Evolutionary conservation across 202 grass and related monocot genomes (phyloP), one percentile per base, ranked within the genome.

Genomic region (Brachypodium distachyon): DNA sequence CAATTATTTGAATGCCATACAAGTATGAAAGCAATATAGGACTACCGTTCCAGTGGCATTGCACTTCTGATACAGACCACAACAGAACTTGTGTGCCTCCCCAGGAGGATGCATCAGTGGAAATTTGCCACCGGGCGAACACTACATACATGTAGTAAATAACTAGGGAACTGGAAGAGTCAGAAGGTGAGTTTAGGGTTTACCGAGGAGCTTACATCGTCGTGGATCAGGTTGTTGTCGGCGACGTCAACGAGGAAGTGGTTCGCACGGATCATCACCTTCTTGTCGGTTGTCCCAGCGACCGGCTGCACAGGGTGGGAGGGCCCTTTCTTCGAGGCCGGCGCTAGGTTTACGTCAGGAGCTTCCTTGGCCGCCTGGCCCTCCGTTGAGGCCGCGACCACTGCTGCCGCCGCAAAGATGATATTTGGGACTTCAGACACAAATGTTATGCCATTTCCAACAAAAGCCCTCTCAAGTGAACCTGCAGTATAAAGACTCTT

Each of bases 181-280:
- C 2, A 9, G 29, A 47, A 26, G 5, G 26, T 12, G 53, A 3
- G 61, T 38, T n/a, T 21, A 1, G 11, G 5, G 46, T 37, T 4
- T 53, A 31, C 1, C 47, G 50, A 17, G 1, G 4, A 38, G 48
- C 90, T 96, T 72, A 97, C 93, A 55, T 97, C 84, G 39, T 97
- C 92, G 54, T 88, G 93, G 85, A 82, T 88, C 32, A 92, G 80
- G 61, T 81, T 76, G 79, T 90, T 88, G 72, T 96, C 87, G 32
- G 89, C 93, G 53, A 92, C 85, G 55, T 88, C 29, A 12, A 88
- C 93, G 34, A 96, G 84, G 79, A 96, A 92, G 76, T 96, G 93
- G 61, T 96, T 96, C 2, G 93, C 87, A 26, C 81, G 83, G 52
- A 96, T 61, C 46, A 70, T 27, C 29, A 81, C 86, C 31, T 39